phyloP scores from a whole-genome alignment of 164 flowering plant species.

The Sextonia rubra region DNA sequence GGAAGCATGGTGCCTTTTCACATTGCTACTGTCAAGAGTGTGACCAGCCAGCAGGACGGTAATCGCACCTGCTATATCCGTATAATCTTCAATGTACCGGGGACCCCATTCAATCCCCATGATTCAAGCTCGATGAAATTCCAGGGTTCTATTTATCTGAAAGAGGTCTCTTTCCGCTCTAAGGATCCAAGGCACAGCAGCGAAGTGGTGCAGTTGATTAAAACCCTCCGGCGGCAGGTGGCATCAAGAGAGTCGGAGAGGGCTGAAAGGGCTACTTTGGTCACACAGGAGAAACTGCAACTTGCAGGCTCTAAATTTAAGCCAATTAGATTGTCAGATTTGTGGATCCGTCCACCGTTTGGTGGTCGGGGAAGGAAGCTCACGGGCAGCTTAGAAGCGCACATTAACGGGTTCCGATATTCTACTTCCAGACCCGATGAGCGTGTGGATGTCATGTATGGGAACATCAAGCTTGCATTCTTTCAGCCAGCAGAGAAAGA shows the following conservation, averaged over 20 bases:
- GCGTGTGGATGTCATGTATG: constrained; percentile 66
- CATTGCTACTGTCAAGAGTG: constrained; percentile 62
- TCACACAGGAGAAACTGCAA: constrained; percentile 74
- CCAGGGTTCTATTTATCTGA: constrained; percentile 62
- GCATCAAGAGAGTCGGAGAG: constrained; percentile 70
- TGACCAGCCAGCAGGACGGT: constrained; percentile 56
- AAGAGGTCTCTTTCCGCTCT: constrained; percentile 81
- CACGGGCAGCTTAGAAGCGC: constrained; percentile 69
- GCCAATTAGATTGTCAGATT: constrained; percentile 57
- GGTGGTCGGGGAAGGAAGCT: constrained; percentile 73
- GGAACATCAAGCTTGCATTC: constrained; percentile 76
- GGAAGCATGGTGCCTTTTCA: constrained; percentile 87
- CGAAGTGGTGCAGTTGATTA: constrained; percentile 71
- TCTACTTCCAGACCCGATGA: constrained; percentile 64
- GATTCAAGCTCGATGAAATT: constrained; percentile 52
- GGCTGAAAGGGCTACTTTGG: constrained; percentile 87
- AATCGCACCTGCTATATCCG: constrained; percentile 62
- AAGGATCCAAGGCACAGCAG: constrained; percentile 79
- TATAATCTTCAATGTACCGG: constrained; percentile 77
- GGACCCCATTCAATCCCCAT: constrained; percentile 60
- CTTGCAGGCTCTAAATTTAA: constrained; percentile 53
- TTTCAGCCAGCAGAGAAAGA: constrained; percentile 87
- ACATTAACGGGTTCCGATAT: constrained; percentile 67
- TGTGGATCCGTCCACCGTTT: constrained; percentile 74
- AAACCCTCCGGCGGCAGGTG: constrained; percentile 71